phyloP scores from a whole-genome alignment of 2,329 filamentous ascomycete genomes.

The Xylariaceae sp. region DNA sequence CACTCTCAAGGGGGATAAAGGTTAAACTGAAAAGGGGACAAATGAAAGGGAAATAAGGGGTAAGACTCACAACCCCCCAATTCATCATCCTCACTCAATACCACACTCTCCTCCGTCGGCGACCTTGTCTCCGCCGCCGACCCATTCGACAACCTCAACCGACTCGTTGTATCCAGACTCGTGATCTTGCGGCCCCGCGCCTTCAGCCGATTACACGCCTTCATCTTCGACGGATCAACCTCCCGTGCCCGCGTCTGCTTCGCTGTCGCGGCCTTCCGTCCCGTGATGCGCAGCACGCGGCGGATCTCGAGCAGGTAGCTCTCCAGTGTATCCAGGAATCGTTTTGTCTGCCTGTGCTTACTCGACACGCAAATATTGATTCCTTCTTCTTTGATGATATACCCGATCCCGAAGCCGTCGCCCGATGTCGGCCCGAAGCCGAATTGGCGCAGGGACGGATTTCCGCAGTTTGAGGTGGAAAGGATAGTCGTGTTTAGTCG shows the following conservation, averaged over 20 bases:
- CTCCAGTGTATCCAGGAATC: slow-evolving; percentile 85
- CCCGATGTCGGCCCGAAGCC: slow-evolving; percentile 92
- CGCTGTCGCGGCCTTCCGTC: slow-evolving; percentile 38
- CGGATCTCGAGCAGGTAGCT: slow-evolving; percentile 87
- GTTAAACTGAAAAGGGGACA: neutral
- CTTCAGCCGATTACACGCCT: slow-evolving; percentile 52
- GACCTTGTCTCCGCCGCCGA: slow-evolving; percentile 50
- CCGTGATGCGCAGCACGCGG: slow-evolving; percentile 69
- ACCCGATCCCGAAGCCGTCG: slow-evolving; percentile 94
- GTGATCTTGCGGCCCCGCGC: slow-evolving; percentile 68
- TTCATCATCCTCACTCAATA: slow-evolving; percentile 78
- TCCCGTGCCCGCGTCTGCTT: slow-evolving; percentile 51
- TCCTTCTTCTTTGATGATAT: slow-evolving; percentile 94
- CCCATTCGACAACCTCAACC: slow-evolving; percentile 32
- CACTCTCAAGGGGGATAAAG: too few species aligned
- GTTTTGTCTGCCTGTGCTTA: slow-evolving; percentile 88
- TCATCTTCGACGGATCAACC: slow-evolving; percentile 38
- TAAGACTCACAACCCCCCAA: slow-evolving; percentile 83
- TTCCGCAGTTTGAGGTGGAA: slow-evolving; percentile 97
- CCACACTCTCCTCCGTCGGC: slow-evolving; percentile 63
- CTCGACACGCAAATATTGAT: slow-evolving; percentile 88
- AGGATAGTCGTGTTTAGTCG: slow-evolving; percentile 91
- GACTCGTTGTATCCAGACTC: slow-evolving; percentile 41
- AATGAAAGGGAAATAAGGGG: neutral
- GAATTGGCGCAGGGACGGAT: slow-evolving; percentile 89